Base-by-base conservation (phyloP, 345 rosid species). In the Hypericum androsaemum region DNA sequence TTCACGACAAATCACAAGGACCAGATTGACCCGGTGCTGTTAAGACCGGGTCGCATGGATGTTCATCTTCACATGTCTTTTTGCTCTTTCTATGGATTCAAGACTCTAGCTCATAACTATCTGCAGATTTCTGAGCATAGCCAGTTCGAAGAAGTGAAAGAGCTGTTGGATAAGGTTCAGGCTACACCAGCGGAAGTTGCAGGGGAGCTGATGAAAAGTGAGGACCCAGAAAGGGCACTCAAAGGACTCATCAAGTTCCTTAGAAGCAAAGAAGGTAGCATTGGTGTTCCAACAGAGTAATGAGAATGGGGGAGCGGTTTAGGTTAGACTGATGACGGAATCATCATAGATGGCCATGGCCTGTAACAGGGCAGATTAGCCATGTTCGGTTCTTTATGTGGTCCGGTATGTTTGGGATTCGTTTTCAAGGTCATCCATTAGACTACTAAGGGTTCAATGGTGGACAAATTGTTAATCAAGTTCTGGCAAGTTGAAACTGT, bases 141-240 rank as follows among this genome's bases (percentile, higher is more conserved):
- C 11, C 22, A 7, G 50, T 46, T 46, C 8, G 50, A 10, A 10
- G 32, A 46, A 32, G 22, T 46, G 10, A 46, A 46, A 10, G 50
- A 46, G 50, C 50, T 46, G 50, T 13, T 46, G 50, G 7, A 7
- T 17, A 13, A 46, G 12, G 50, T 46, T 12, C 28, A 46, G 12
- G 50, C 50, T 46, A 46, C 50, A 13, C 50, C 50, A 5, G 50
- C 28, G 0, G 50, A 46, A 32, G 7, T 46, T 46, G 50, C 50
- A 46, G 50, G 28, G 12, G 50, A 46, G 50, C 14, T 46, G 50
- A 6, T 46, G 15, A 46, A 14, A 32, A 46, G 48, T 17, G 16
- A 44, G 48, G 7, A 44, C 14, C 16, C 16, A 7, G 48, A 44
- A 7, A 13, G 12, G 3, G 48, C 48, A 8, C 48, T 44, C 16